Evolutionary conservation across 2,329 filamentous ascomycete species (phyloP).

Genomic region (Aspergillus versicolor): DNA sequence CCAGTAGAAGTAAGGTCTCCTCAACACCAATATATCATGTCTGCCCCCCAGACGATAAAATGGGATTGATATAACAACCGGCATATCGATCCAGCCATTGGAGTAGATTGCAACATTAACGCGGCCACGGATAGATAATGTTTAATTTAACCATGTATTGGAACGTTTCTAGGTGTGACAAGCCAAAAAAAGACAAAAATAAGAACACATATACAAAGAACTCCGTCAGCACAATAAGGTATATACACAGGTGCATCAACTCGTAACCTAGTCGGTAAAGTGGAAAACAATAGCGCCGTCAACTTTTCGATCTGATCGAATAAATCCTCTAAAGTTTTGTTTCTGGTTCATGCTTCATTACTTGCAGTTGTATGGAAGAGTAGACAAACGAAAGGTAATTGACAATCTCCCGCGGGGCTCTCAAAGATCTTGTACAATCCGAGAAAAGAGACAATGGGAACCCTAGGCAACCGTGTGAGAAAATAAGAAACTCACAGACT

Average conservation of each 20-base stretch:
- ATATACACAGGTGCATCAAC: slow-evolving; percentile 10
- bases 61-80: background rate
- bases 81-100: background rate
- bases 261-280: background rate
- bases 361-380: slow-evolving; percentile 7
- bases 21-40: background rate
- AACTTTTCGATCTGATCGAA: slow-evolving; percentile 9
- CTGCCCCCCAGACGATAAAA: background rate
- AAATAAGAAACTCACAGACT: slow-evolving; percentile 53
- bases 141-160: background rate
- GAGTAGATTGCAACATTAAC: background rate
- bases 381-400: background rate
- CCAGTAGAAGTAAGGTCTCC: too few relatives aligned
- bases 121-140: background rate
- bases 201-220: background rate
- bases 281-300: slow-evolving; percentile 1
- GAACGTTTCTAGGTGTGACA: background rate
- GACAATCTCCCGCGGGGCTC: background rate
- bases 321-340: background rate
- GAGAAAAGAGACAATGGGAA: background rate
- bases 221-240: slow-evolving; percentile 2
- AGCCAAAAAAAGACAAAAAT: background rate
- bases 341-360: slow-evolving; percentile 12
- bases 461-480: slow-evolving; percentile 45
- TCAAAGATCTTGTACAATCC: background rate